Evolutionary conservation across 768 basidiomycete species (phyloP).

Genomic region (Trametes punicea): DNA sequence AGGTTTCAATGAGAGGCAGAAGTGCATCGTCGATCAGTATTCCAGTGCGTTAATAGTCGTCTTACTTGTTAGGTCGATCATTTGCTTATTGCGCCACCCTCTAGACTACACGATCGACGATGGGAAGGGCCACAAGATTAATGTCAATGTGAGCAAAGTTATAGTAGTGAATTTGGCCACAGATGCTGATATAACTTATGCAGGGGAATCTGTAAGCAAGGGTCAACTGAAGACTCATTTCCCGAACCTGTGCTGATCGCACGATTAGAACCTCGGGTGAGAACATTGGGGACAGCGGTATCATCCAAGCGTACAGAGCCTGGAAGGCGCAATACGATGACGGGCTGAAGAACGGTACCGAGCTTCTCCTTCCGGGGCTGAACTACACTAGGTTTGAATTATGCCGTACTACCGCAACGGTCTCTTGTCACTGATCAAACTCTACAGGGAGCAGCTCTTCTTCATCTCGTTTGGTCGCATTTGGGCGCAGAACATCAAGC

Average conservation of each 20-base stretch:
- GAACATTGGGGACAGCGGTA: conserved; percentile 83
- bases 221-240: not conserved
- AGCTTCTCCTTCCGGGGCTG: conserved; percentile 81
- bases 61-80: not conserved
- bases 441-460: conserved; percentile 81
- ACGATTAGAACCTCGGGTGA: conserved; percentile 76
- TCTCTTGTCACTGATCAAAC: not conserved
- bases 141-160: conserved; percentile 71
- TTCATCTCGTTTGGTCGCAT: conserved; percentile 87
- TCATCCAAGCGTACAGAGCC: conserved; percentile 85
- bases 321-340: conserved; percentile 77
- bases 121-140: conserved; percentile 76
- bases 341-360: conserved; percentile 55
- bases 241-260: not conserved
- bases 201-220: conserved; percentile 81
- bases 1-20: conserved; percentile 77
- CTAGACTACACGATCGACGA: conserved; percentile 80
- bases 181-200: conserved; percentile 1
- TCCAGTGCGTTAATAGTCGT: conserved; percentile 46
- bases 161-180: not conserved
- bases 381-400: conserved; percentile 59
- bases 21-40: conserved; percentile 91
- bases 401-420: not conserved
- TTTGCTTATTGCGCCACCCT: not conserved
- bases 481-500: conserved; percentile 83